Conservation (phyloP, 2,329 filamentous ascomycete genomes). For the Colletotrichum sp. region DNA sequence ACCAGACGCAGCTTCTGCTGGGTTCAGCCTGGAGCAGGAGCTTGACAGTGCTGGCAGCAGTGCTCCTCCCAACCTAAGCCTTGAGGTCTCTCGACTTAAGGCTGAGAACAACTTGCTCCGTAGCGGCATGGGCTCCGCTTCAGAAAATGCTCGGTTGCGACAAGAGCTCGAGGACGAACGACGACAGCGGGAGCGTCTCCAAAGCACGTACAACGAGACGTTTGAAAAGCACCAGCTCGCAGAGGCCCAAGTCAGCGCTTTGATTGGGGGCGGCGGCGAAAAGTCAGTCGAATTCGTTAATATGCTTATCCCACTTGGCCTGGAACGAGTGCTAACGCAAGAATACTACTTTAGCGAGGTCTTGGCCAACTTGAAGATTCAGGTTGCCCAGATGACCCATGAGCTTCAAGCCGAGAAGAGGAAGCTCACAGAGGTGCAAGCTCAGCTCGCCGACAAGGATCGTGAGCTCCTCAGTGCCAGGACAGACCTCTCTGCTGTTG, state of each 20-base stretch:
- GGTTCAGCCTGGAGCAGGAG: conserved; percentile 64
- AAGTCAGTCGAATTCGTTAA: conserved; percentile 52
- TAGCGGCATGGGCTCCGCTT: conserved; percentile 57
- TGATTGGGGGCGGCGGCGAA: conserved; percentile 55
- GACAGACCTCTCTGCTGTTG: conserved; percentile 59
- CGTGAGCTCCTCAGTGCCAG: conserved; percentile 59
- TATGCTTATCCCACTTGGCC: conserved; percentile 25
- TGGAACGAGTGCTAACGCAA: conserved; percentile 45
- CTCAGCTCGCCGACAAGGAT: conserved; percentile 56
- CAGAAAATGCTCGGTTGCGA: conserved; percentile 59
- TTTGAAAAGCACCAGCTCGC: conserved; percentile 63
- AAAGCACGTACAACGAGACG: conserved; percentile 59
- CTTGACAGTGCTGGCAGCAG: conserved; percentile 54
- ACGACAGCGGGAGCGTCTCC: conserved; percentile 54
- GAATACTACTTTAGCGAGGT: conserved; percentile 57
- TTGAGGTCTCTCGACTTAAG: conserved; percentile 63
- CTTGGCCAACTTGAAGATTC: conserved; percentile 54
- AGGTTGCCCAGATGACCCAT: conserved; percentile 52
- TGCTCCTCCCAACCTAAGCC: conserved; percentile 44
- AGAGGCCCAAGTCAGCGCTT: conserved; percentile 61
- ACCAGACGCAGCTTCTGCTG: conserved; percentile 28
- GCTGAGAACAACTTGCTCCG: conserved; percentile 66
- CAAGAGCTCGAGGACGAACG: conserved; percentile 62
- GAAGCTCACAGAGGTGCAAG: conserved; percentile 42
- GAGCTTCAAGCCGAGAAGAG: conserved; percentile 42